phyloP scores from a whole-genome alignment of 2,329 filamentous ascomycete genomes.

The Trichoderma arundinaceum region DNA sequence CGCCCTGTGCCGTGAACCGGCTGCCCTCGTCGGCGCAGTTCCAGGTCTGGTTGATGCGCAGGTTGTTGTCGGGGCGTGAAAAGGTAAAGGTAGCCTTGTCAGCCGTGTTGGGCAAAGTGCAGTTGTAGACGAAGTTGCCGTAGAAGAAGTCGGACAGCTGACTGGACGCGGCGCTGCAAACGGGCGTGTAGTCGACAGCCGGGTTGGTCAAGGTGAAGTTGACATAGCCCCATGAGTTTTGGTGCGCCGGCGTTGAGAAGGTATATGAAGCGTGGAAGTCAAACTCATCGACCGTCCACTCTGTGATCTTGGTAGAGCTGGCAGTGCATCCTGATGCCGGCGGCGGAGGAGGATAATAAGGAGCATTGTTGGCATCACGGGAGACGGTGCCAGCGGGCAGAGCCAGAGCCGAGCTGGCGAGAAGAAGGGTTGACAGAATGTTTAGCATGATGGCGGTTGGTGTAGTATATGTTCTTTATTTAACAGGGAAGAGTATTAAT shows the following conservation, averaged over 20 bases:
- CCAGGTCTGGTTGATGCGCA: constrained; percentile 58
- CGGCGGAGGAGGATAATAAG: background rate
- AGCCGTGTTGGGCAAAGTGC: constrained; percentile 43
- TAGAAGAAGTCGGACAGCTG: constrained; percentile 58
- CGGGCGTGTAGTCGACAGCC: constrained; percentile 45
- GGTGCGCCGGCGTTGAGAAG: constrained; percentile 59
- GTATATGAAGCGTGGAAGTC: constrained; percentile 56
- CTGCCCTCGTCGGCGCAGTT: constrained; percentile 50
- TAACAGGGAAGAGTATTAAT: background rate
- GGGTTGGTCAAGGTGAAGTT: constrained; percentile 58
- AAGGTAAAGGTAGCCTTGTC: constrained; percentile 51
- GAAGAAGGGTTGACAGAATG: constrained; percentile 36
- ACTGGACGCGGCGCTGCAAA: constrained; percentile 50
- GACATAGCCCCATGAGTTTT: constrained; percentile 54
- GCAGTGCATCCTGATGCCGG: constrained; percentile 34
- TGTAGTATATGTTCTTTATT: background rate
- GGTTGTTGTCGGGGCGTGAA: constrained; percentile 43
- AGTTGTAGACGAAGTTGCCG: constrained; percentile 53
- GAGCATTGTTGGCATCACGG: constrained; percentile 7
- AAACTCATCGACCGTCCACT: constrained; percentile 53
- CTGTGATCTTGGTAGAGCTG: constrained; percentile 34
- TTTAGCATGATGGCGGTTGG: constrained; percentile 33
- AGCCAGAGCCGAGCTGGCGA: constrained; percentile 39
- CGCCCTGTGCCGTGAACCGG: constrained; percentile 41
- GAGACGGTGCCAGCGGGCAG: constrained; percentile 33